Base-by-base conservation (phyloP, 768 basidiomycete species). In the Pleurotus salmoneostramineus region DNA sequence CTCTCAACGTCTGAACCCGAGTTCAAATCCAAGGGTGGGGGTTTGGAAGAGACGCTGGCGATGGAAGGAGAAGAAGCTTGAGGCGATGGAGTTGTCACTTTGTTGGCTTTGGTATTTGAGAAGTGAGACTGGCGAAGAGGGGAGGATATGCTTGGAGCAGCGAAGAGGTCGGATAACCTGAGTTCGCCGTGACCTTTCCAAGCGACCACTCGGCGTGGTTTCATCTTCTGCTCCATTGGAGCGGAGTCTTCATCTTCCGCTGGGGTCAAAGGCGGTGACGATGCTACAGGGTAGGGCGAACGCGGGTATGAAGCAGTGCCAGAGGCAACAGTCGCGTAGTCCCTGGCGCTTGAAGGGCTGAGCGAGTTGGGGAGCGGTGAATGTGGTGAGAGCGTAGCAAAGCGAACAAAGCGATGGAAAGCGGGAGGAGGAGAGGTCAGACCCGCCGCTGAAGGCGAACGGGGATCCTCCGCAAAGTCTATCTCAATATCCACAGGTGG, bases 261-360 rank as follows among this genome's bases (percentile, higher is more conserved):
- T 11, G 49, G 50, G 4, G 43, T 37, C 31, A 50, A 35, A 17
- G 40, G 51, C 45, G 15, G 61, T 47, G 56, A 51, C 33, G 36
- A 67, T 2, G 73, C 72, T 12, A 72, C 71, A 1, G 75, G 77
- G 56, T 76, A 79, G 0, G 77, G 77, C 0, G 78, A 78, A 8
- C 76, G 73, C 40, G 76, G 77, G 58, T 73, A 77, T 1, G 68
- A 62, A 1, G 60, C 57, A 31, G 40, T 27, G 45, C 45, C 10
- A 37, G 43, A 52, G 48, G 42, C 11, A 27, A 27, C 21, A 27
- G 21, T 27, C 50, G 43, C 4, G 54, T 35, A 31, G 15, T 40
- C 37, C 14, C 54, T 44, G 21, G 56, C 56, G 17, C 58, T 49
- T 50, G 37, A 12, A 55, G 57, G 43, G 33, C 59, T 42, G 35